phyloP scores from a whole-genome alignment of 1,284 basidiomycete genomes.

The Ceratobasidium papillatum region DNA sequence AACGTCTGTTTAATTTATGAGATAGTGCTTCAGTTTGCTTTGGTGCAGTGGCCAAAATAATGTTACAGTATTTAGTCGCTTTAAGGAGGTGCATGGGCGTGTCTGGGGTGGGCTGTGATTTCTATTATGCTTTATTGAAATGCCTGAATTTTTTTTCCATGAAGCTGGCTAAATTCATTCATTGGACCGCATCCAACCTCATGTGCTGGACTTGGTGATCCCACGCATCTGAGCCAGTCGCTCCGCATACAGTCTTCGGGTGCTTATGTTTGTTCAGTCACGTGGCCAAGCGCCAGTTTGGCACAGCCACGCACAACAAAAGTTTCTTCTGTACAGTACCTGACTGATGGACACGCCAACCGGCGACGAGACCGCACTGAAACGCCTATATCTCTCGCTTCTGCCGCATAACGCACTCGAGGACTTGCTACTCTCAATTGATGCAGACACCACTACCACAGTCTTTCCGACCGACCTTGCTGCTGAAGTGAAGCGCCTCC shows the following conservation, averaged over 20 bases:
- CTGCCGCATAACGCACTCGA: slow-evolving; percentile 73
- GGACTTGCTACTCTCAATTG: slow-evolving; percentile 76
- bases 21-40: too few species aligned
- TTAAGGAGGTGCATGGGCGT: too few species aligned
- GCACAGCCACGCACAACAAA: background rate
- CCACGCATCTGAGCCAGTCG: too few species aligned
- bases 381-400: slow-evolving; percentile 71
- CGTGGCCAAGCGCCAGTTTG: background rate
- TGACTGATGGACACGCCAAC: slow-evolving; percentile 26
- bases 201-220: background rate
- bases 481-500: slow-evolving; percentile 12
- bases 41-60: too few species aligned
- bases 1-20: too few species aligned
- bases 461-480: slow-evolving; percentile 74
- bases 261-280: background rate
- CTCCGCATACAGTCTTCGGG: too few species aligned
- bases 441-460: slow-evolving; percentile 67
- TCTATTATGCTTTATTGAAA: too few species aligned
- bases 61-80: too few species aligned
- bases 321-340: slow-evolving; percentile 33
- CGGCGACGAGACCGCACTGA: slow-evolving; percentile 53
- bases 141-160: too few species aligned
- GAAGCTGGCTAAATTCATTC: background rate
- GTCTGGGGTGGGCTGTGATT: too few species aligned
- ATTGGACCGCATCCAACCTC: background rate